These are phyloP conservation scores for Rhodotorula sp. DNA, from an alignment of 1,284 basidiomycete species.

Conservation along the genomic window DNA sequence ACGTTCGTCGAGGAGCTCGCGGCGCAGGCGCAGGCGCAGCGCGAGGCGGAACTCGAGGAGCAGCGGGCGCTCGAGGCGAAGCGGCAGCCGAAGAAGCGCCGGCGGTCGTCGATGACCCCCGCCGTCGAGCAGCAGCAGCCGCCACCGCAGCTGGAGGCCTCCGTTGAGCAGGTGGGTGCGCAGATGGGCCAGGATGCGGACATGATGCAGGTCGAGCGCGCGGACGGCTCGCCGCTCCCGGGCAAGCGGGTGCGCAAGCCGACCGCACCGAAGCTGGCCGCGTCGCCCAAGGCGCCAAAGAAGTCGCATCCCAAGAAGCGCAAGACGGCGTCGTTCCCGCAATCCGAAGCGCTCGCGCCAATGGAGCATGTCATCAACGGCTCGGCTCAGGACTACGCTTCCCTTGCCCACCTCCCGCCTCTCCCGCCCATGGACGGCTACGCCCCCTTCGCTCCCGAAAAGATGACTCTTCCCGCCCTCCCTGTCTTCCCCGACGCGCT, in stretches of 20 bases:
- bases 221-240: not conserved
- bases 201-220: not conserved
- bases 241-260: slow-evolving; percentile 15
- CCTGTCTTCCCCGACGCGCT: not conserved
- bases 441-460: not conserved
- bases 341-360: not conserved
- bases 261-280: not conserved
- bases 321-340: slow-evolving; percentile 1
- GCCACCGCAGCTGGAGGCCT: not conserved
- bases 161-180: too few species aligned
- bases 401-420: not conserved
- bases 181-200: not conserved
- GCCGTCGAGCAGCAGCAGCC: not conserved
- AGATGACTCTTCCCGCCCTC: not conserved
- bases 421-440: not conserved
- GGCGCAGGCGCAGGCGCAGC: too few species aligned
- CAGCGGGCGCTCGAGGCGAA: not conserved
- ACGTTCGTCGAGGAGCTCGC: not conserved
- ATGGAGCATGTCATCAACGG: not conserved
- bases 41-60: slow-evolving; percentile 7
- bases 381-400: not conserved
- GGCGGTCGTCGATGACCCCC: slow-evolving; percentile 3
- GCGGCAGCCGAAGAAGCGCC: slow-evolving; percentile 3
- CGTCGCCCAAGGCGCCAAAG: not conserved
- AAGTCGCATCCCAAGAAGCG: not conserved